Conservation (phyloP, 768 basidiomycete species). For the Zangia roseola region DNA sequence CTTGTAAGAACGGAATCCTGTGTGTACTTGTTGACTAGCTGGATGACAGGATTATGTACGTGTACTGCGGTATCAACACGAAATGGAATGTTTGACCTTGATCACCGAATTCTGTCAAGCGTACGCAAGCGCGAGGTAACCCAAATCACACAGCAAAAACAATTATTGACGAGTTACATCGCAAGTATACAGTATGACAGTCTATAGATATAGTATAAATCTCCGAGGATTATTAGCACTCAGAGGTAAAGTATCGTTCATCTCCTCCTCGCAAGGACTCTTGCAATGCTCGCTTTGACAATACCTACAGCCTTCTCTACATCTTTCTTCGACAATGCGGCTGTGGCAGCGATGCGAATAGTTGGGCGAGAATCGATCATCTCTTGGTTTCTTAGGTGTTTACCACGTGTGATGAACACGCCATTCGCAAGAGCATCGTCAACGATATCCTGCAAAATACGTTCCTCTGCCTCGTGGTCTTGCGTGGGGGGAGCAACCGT, state of each 20-base stretch:
- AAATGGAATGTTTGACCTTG: too few species aligned
- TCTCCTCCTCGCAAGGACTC: slow-evolving; percentile 65
- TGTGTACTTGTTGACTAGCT: too few species aligned
- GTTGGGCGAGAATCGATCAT: slow-evolving; percentile 77
- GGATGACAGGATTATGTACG: too few species aligned
- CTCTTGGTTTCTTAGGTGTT: slow-evolving; percentile 83
- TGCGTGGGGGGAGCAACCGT: slow-evolving; percentile 29
- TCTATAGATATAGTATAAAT: slow-evolving; percentile 34
- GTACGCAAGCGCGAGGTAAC: neutral
- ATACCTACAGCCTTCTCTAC: slow-evolving; percentile 82
- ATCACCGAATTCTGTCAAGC: too few species aligned
- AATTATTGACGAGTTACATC: slow-evolving; percentile 8
- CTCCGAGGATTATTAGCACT: slow-evolving; percentile 1
- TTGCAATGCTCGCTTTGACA: slow-evolving; percentile 70
- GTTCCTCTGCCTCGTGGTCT: slow-evolving; percentile 71
- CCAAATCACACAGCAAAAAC: neutral
- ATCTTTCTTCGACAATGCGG: slow-evolving; percentile 84
- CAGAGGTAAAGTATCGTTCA: slow-evolving; percentile 21
- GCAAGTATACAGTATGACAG: slow-evolving; percentile 16
- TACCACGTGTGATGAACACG: slow-evolving; percentile 83
- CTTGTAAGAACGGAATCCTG: too few species aligned
- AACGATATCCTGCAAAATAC: slow-evolving; percentile 85
- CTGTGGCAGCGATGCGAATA: slow-evolving; percentile 78
- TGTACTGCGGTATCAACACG: too few species aligned
- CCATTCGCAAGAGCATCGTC: slow-evolving; percentile 82